Base-by-base conservation (phyloP, 2,329 filamentous ascomycete species). In the Botrytis paeoniae region DNA sequence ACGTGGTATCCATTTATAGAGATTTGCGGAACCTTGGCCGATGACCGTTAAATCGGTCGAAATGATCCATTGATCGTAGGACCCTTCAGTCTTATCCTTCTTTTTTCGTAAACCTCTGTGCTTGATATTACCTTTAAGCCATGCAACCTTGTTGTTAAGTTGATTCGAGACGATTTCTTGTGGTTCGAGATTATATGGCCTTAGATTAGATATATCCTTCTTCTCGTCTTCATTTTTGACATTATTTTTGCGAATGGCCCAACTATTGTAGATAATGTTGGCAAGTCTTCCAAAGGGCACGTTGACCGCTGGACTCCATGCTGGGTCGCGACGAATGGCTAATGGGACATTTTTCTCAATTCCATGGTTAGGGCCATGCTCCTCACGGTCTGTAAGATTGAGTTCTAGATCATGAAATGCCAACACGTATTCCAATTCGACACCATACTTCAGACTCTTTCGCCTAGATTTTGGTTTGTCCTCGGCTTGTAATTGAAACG, bases 361-460 rank as follows among this genome's bases (percentile, higher is more conserved):
- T 18, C 64, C 64, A 45, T 69, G 69, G 51, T 41, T 35, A 32
- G 72, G 48, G 5, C 39, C 35, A 4, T 37, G 25, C 22, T 60
- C 48, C 25, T 48, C 32, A 16, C 22, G 6, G 6, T 69, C 69
- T 41, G 14, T 61, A 29, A 78, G 75, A 18, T 61, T 16, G 20
- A 78, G 68, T 57, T 77, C 68, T 39, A 73, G 59, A 54, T 78
- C 73, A 48, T 76, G 74, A 54, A 78, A 79, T 16, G 76, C 77
- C 60, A 78, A 75, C 4, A 79, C 73, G 22, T 76, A 75, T 66
- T 79, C 78, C 37, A 79, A 45, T 73, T 78, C 77, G 6, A 79
- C 62, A 12, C 78, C 75, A 64, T 75, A 79, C 6, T 69, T 72
- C 65, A 75, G 14, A 43, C 29, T 57, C 29, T 20, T 69, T 29